These are phyloP conservation scores for Alternaria sp. DNA, from an alignment of 2,329 filamentous ascomycete genomes.

Conservation along the genomic window DNA sequence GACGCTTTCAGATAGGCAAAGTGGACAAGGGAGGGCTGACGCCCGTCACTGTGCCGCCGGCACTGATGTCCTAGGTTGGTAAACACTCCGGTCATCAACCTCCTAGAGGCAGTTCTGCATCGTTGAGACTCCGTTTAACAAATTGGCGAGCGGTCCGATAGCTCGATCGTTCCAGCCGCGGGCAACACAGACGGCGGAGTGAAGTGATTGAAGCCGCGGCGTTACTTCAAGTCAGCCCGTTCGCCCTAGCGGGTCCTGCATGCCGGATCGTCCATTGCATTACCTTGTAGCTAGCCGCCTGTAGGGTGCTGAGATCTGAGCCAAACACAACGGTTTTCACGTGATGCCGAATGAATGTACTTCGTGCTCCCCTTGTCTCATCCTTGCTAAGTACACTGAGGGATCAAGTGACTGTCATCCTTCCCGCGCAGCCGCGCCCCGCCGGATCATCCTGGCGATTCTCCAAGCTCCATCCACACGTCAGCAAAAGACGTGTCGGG, in stretches of 20 bases:
- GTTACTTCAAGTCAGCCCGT: neutral
- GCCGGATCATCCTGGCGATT: slow-evolving; percentile 28
- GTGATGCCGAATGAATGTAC: neutral
- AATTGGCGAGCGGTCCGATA: slow-evolving; percentile 5
- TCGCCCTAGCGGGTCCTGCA: neutral
- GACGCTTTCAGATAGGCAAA: slow-evolving; percentile 8
- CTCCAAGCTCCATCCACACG: slow-evolving; percentile 24
- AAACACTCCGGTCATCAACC: slow-evolving; percentile 5
- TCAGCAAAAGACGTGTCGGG: slow-evolving; percentile 24
- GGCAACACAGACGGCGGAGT: slow-evolving; percentile 1
- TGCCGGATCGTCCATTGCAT: neutral
- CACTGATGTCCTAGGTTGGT: slow-evolving; percentile 7
- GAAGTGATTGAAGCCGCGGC: neutral
- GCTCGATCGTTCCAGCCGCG: slow-evolving; percentile 2
- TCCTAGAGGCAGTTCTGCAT: slow-evolving; percentile 1
- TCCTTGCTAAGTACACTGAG: slow-evolving; percentile 10
- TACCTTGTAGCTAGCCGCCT: neutral
- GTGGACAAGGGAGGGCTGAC: neutral
- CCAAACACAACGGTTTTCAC: slow-evolving; percentile 2
- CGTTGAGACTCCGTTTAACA: neutral
- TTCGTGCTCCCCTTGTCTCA: slow-evolving; percentile 1
- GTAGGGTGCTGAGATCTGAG: neutral
- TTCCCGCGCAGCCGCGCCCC: slow-evolving; percentile 42
- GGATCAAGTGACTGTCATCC: slow-evolving; percentile 40
- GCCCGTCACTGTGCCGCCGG: slow-evolving; percentile 10